A percentile compares a stretch with the other conserved stretches of the same genome.
These are phyloP conservation scores for Pseudogymnoascus sp. DNA, from an alignment of 2,329 filamentous ascomycete genomes.

Conservation along the genomic window DNA sequence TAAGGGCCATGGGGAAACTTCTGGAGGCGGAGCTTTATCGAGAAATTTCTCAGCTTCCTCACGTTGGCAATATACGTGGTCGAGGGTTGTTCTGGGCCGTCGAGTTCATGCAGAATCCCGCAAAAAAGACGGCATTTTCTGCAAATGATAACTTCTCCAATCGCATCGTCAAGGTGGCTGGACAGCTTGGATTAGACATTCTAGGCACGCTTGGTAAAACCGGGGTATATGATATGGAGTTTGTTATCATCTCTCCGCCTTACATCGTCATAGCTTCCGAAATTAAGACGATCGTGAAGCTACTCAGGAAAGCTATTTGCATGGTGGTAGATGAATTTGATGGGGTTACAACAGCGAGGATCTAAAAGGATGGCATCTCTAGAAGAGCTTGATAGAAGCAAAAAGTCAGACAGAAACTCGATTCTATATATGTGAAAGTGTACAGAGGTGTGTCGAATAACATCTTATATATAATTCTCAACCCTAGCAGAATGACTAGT, in stretches of 20 bases:
- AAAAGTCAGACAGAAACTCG: background rate
- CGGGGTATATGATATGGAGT: constrained; percentile 3
- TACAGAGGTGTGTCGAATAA: too few species aligned
- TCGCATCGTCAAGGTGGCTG: background rate
- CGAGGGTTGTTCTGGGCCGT: constrained; percentile 46
- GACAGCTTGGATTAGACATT: constrained; percentile 3
- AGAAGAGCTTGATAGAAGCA: background rate
- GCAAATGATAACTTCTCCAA: constrained; percentile 3
- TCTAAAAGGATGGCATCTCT: background rate
- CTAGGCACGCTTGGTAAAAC: constrained; percentile 2
- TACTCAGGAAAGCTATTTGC: background rate
- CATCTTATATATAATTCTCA: too few species aligned
- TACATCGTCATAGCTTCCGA: constrained; percentile 5
- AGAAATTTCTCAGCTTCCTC: constrained; percentile 32
- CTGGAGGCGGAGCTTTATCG: constrained; percentile 36
- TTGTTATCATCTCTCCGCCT: background rate
- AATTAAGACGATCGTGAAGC: background rate
- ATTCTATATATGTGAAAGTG: background rate
- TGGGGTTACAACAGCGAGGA: background rate
- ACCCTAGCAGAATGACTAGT: too few species aligned
- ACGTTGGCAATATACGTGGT: constrained; percentile 51
- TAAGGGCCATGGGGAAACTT: constrained; percentile 40
- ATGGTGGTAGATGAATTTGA: background rate
- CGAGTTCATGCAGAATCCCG: constrained; percentile 39
- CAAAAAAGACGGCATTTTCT: constrained; percentile 23